Base-by-base conservation (phyloP, 140 eudicot species). In the Oenanthe javanica region DNA sequence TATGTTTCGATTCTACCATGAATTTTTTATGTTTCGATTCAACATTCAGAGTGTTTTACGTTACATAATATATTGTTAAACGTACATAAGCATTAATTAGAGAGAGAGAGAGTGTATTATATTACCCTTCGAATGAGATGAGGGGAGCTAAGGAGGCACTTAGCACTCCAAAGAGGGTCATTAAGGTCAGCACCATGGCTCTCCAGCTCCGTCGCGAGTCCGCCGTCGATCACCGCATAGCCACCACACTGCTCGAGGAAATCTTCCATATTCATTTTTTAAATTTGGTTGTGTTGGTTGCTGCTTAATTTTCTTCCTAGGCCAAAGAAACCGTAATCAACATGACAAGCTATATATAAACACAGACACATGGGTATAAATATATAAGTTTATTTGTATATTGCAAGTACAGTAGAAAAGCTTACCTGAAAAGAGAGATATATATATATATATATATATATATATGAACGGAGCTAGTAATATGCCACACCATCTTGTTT, bases 91-190 rank as follows among this genome's bases (percentile, higher is more conserved):
- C 31, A 31, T 31, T 31, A 31, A 31, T 31, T 1, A n/a, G n/a
- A 31, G 31, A 31, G 31, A 31, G 31, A 31, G 31, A 31, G 84
- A 93, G 88, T n/a, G n/a, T n/a, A n/a, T n/a, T n/a, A n/a, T n/a
- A n/a, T n/a, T n/a, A n/a, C n/a, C n/a, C 90, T 89, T 83, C 88
- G 88, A 45, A 93, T 86, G 83, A 91, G 93, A 27, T 91, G 91
- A 86, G 96, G 88, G 13, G 93, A 93, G 73, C 71, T 84, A 7
- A 93, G 46, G 52, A 93, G 96, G 75, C 96, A 93, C 80, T 91
- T 91, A 63, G 98, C 98, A 82, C 98, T 93, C 97, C 98, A 93
- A 5, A 93, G 87, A 51, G 98, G 96, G 75, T 93, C 96, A 51
- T 93, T 87, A 59, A 93, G 93, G 84, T 93, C 91, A 38, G 98